phyloP scores from a whole-genome alignment of 441 rosid genomes.

The Syzygium malaccense region DNA sequence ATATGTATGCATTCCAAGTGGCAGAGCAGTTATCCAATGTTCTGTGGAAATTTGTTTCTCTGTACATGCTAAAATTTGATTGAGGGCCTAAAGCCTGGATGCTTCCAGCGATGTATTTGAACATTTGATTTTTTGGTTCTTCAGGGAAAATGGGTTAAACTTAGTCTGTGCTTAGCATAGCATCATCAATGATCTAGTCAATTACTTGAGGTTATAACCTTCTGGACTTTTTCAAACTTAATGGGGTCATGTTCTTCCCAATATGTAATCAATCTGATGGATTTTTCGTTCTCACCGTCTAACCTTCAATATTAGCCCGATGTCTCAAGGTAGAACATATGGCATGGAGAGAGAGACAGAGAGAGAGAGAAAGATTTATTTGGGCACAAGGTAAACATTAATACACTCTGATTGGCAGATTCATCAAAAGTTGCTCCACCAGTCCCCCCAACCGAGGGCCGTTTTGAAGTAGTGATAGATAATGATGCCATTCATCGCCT shows the following conservation, averaged over 20 bases:
- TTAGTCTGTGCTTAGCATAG: background rate
- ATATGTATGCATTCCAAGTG: background rate
- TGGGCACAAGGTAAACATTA: background rate
- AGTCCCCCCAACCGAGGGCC: constrained; percentile 68
- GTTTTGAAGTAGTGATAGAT: constrained; percentile 59
- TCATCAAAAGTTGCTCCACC: constrained; percentile 44
- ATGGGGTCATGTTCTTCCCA: background rate
- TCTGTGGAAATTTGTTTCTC: background rate
- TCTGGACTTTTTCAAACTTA: background rate
- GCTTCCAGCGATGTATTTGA: background rate
- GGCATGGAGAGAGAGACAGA: background rate
- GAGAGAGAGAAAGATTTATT: background rate
- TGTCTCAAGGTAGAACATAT: background rate
- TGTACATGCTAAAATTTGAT: background rate
- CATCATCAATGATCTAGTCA: background rate
- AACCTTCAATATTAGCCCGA: background rate
- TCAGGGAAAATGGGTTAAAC: background rate
- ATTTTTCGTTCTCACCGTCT: background rate
- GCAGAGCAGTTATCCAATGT: background rate
- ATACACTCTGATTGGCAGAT: constrained; percentile 26
- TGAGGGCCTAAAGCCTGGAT: background rate
- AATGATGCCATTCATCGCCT: constrained; percentile 38
- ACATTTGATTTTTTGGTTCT: background rate
- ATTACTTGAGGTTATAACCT: background rate
- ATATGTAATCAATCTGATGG: background rate